Evolutionary conservation across 2,329 filamentous ascomycete genomes (phyloP).

Genomic region (Epichloe sp.): DNA sequence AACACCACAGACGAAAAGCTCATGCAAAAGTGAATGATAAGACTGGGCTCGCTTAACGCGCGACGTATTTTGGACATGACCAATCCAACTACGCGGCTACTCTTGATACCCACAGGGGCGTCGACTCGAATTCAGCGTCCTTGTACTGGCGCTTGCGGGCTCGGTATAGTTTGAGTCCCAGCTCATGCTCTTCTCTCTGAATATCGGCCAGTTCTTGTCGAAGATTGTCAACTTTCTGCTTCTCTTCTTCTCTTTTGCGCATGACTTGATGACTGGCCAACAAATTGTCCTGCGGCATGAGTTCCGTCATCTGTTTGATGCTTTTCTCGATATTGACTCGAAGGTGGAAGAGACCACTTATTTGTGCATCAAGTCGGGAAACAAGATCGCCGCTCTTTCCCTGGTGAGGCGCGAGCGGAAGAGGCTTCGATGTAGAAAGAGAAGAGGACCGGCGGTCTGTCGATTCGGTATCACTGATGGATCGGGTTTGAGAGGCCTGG

Average conservation of each 20-base stretch:
- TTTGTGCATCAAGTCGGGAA: conserved; percentile 50
- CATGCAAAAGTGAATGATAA: neutral
- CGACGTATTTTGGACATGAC: too few species aligned
- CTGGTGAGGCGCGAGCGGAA: conserved; percentile 50
- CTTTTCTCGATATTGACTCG: conserved; percentile 58
- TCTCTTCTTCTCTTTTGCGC: conserved; percentile 41
- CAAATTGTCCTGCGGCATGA: conserved; percentile 60
- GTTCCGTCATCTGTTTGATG: conserved; percentile 64
- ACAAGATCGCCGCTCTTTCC: conserved; percentile 48
- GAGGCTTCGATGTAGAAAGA: conserved; percentile 38
- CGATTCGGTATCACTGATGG: conserved; percentile 3
- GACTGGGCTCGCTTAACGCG: neutral
- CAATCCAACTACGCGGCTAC: conserved; percentile 46
- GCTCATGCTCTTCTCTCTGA: conserved; percentile 62
- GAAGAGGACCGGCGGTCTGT: conserved; percentile 16
- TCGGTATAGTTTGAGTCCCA: conserved; percentile 61
- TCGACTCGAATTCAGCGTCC: conserved; percentile 49
- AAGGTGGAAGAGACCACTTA: conserved; percentile 52
- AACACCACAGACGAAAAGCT: neutral
- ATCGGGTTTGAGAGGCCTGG: conserved; percentile 1
- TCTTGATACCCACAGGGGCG: conserved; percentile 64
- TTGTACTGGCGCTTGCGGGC: conserved; percentile 65
- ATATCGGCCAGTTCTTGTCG: conserved; percentile 58
- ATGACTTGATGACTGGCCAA: conserved; percentile 52
- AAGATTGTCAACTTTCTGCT: conserved; percentile 53